These are phyloP conservation scores for Phialocephala sp. DNA, from an alignment of 2,329 filamentous ascomycete genomes.

Conservation along the genomic window DNA sequence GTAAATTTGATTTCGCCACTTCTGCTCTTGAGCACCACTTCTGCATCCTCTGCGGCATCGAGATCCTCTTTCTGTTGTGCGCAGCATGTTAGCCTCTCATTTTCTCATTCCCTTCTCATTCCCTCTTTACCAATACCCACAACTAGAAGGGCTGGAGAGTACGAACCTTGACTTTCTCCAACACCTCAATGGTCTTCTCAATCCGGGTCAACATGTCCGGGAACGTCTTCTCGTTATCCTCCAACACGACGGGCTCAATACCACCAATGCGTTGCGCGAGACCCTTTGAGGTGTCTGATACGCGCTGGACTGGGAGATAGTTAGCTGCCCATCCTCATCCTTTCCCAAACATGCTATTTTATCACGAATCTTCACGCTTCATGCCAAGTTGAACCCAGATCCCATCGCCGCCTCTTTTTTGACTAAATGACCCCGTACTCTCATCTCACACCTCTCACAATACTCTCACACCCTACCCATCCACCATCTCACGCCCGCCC, in stretches of 20 bases:
- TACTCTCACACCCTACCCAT: not conserved
- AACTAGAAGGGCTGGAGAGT: not conserved
- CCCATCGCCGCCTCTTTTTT: too few relatives aligned
- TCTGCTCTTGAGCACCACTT: constrained; percentile 46
- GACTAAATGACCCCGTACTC: too few relatives aligned
- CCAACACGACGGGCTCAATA: constrained; percentile 42
- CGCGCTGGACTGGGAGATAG: constrained; percentile 45
- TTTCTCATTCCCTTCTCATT: too few relatives aligned
- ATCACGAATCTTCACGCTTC: too few relatives aligned
- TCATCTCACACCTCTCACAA: too few relatives aligned
- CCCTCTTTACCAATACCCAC: too few relatives aligned
- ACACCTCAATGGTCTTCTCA: constrained; percentile 51
- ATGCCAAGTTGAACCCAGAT: too few relatives aligned
- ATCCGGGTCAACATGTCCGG: constrained; percentile 54
- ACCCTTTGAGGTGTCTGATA: constrained; percentile 50
- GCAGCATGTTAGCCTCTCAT: not conserved
- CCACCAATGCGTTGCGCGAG: constrained; percentile 47
- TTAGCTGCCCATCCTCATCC: not conserved
- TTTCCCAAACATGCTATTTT: not conserved
- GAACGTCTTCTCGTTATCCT: constrained; percentile 55
- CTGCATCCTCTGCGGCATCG: constrained; percentile 48
- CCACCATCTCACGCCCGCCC: not conserved
- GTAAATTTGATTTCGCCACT: constrained; percentile 47
- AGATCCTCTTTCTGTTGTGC: constrained; percentile 44
- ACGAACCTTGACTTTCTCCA: constrained; percentile 49